Evolutionary conservation across 2,329 filamentous ascomycete genomes (phyloP).

Genomic region (Septoria petroselini): DNA sequence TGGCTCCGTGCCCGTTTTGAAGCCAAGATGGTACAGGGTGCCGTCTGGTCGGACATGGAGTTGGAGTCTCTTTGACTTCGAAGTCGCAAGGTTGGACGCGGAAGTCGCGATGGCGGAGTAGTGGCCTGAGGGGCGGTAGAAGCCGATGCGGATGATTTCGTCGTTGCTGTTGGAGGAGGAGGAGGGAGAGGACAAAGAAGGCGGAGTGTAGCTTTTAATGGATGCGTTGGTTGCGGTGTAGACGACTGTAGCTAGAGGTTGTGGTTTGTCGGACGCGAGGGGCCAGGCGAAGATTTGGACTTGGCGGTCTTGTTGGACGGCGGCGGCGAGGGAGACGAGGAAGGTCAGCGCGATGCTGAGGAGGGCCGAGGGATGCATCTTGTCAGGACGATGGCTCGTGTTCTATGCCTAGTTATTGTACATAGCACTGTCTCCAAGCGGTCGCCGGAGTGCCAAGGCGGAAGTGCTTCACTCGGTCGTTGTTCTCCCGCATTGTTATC

Average conservation of each 20-base stretch:
- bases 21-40: constrained; percentile 46
- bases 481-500: no score
- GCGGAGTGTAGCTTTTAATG: constrained; percentile 41
- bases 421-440: constrained; percentile 1
- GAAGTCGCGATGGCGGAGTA: constrained; percentile 49
- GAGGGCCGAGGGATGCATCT: constrained; percentile 39
- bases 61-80: constrained; percentile 45
- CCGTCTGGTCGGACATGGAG: constrained; percentile 46
- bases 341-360: constrained; percentile 38
- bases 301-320: constrained; percentile 27
- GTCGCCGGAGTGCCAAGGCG: constrained; percentile 6
- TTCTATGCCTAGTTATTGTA: neutral
- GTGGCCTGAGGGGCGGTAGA: constrained; percentile 39
- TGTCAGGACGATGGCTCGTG: constrained; percentile 17
- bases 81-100: constrained; percentile 42
- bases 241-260: constrained; percentile 44
- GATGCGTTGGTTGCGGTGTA: constrained; percentile 43
- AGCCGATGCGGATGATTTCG: constrained; percentile 46
- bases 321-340: constrained; percentile 36
- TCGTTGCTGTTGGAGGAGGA: no score
- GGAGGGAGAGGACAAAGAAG: constrained; percentile 31
- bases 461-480: constrained; percentile 4
- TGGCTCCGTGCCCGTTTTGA: constrained; percentile 39
- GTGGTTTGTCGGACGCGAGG: constrained; percentile 37
- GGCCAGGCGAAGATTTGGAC: constrained; percentile 41